phyloP scores from a whole-genome alignment of 495 filamentous ascomycete species.

The Talaromyces adpressus region DNA sequence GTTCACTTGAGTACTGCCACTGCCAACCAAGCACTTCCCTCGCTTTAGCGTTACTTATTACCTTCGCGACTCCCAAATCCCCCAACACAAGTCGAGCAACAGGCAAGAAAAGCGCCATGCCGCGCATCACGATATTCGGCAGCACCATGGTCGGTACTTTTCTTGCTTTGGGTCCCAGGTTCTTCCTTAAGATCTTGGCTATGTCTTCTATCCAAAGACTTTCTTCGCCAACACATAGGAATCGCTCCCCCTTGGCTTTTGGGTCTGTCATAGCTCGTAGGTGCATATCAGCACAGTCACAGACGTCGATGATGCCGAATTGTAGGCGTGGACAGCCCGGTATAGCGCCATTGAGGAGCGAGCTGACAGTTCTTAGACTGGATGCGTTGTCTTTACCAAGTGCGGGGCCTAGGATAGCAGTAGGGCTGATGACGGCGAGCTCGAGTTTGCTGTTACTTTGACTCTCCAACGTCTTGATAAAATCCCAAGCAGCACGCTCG shows the following conservation, averaged over 20 bases:
- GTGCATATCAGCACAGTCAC: constrained; percentile 29
- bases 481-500: constrained; percentile 32
- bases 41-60: not conserved
- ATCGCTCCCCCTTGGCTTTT: not conserved
- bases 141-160: not conserved
- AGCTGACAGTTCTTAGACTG: not conserved
- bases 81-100: not conserved
- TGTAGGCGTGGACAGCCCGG: not conserved
- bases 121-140: not conserved
- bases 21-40: not conserved
- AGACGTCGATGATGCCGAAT: not conserved
- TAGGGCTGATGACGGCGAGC: constrained; percentile 28
- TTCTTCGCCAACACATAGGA: not conserved
- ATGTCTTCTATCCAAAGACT: constrained; percentile 1
- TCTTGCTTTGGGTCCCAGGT: not conserved
- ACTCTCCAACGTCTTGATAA: constrained; percentile 16
- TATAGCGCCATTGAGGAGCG: not conserved
- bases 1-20: constrained; percentile 2
- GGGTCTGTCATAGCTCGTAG: constrained; percentile 19
- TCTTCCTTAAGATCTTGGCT: not conserved
- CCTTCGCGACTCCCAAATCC: not conserved
- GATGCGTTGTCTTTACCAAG: not conserved
- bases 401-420: constrained; percentile 24
- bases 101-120: not conserved
- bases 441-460: constrained; percentile 23